A percentile compares a stretch with the other conserved stretches of the same genome.
phyloP scores from a whole-genome alignment of 306 rosid species.

The Cucurbita argyrosperma region DNA sequence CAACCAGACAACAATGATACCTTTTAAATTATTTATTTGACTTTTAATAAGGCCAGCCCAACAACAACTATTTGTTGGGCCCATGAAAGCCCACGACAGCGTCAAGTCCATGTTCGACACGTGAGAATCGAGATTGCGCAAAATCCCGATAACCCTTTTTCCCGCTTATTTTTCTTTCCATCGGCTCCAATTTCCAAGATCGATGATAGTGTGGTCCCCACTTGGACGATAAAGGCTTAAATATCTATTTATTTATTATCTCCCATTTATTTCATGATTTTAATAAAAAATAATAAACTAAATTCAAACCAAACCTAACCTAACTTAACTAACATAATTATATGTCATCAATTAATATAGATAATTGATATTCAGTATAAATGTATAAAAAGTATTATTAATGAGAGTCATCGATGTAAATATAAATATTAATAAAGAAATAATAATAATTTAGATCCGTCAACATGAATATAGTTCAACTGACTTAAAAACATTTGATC shows the following conservation, averaged over 20 bases:
- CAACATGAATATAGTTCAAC: too few relatives aligned
- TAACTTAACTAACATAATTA: too few relatives aligned
- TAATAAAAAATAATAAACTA: too few relatives aligned
- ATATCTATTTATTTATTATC: neutral
- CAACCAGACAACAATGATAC: neutral
- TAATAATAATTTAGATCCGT: too few relatives aligned
- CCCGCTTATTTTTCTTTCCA: neutral
- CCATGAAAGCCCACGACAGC: neutral
- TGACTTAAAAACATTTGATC: too few relatives aligned
- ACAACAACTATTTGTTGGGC: neutral
- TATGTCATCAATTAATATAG: too few relatives aligned
- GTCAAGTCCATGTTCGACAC: neutral
- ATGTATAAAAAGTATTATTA: too few relatives aligned
- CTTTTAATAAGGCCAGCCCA: slow-evolving; percentile 1
- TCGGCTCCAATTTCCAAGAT: slow-evolving; percentile 3
- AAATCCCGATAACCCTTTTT: neutral
- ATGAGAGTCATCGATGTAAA: too few relatives aligned
- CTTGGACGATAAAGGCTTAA: neutral
- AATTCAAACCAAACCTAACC: too few relatives aligned
- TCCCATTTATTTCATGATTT: too few relatives aligned
- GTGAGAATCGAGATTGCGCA: neutral
- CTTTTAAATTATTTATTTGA: neutral
- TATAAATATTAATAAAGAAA: too few relatives aligned
- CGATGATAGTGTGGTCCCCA: neutral
- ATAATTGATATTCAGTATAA: too few relatives aligned